Conservation (phyloP, 139 green algal species). For the Chara braunii region DNA sequence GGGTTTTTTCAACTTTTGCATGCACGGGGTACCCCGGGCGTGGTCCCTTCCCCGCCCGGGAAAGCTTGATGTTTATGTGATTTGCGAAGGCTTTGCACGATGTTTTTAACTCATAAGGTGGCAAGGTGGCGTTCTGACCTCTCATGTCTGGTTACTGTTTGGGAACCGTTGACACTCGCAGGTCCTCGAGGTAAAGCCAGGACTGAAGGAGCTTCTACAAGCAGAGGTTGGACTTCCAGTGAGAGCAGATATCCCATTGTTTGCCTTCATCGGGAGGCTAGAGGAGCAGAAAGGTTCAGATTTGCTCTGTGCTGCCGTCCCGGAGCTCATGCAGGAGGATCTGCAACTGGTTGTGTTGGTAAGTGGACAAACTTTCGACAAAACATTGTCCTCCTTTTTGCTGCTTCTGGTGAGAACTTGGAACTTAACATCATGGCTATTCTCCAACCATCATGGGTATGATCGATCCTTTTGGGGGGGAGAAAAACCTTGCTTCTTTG, state of each 20-base stretch:
- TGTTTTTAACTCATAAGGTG: too few species aligned
- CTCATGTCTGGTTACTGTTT: too few species aligned
- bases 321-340: constrained; percentile 57
- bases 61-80: too few species aligned
- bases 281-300: constrained; percentile 93
- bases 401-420: constrained; percentile 1
- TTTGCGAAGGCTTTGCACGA: too few species aligned
- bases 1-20: too few species aligned
- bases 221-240: constrained; percentile 85
- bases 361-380: not conserved
- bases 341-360: constrained; percentile 37
- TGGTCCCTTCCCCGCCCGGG: too few species aligned
- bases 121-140: too few species aligned
- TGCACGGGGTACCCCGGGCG: too few species aligned
- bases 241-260: constrained; percentile 55
- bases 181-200: constrained; percentile 34
- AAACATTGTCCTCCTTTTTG: not conserved
- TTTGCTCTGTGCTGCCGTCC: constrained; percentile 82
- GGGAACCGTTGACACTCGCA: constrained; percentile 80
- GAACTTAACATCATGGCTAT: not conserved
- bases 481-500: not conserved
- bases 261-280: constrained; percentile 53
- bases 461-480: not conserved
- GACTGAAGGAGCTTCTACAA: constrained; percentile 37
- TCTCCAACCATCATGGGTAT: not conserved